Evolutionary conservation across 1,284 basidiomycete genomes (phyloP).

Genomic region (Quambalaria eucalypti): DNA sequence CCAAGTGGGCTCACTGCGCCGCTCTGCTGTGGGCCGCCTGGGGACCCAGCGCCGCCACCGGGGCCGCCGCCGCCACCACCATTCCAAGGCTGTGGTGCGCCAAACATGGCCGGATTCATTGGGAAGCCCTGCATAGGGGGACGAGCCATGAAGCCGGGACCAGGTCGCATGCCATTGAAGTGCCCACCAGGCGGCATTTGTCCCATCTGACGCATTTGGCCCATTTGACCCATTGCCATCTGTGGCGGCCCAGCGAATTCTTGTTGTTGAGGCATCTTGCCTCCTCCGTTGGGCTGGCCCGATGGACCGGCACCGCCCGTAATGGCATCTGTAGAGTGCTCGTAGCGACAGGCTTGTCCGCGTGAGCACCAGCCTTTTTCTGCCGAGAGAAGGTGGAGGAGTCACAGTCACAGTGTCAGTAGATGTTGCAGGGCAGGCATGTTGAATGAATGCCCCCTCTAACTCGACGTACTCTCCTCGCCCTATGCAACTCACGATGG

Average conservation of each 20-base stretch:
- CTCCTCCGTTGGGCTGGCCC: slow-evolving; percentile 9
- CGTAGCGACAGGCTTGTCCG: slow-evolving; percentile 80
- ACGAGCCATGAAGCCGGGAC: not conserved
- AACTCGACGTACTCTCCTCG: not conserved
- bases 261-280: not conserved
- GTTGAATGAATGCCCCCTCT: no score
- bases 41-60: not conserved
- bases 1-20: no score
- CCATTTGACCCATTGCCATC: slow-evolving; percentile 5
- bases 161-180: not conserved
- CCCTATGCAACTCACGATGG: slow-evolving; percentile 19
- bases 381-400: slow-evolving; percentile 42
- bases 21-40: not conserved
- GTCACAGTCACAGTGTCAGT: no score
- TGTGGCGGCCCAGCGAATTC: not conserved
- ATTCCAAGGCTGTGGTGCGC: not conserved
- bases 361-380: slow-evolving; percentile 67
- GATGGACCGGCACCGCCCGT: slow-evolving; percentile 17
- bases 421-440: no score
- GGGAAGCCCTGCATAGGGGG: slow-evolving; percentile 1
- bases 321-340: slow-evolving; percentile 53
- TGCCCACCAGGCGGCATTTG: not conserved
- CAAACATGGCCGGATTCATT: not conserved
- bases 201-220: no score
- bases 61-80: not conserved